These are phyloP conservation scores for Backusella tarrabulga DNA, from an alignment of 192 early-diverging fungal genomes.

Conservation along the genomic window DNA sequence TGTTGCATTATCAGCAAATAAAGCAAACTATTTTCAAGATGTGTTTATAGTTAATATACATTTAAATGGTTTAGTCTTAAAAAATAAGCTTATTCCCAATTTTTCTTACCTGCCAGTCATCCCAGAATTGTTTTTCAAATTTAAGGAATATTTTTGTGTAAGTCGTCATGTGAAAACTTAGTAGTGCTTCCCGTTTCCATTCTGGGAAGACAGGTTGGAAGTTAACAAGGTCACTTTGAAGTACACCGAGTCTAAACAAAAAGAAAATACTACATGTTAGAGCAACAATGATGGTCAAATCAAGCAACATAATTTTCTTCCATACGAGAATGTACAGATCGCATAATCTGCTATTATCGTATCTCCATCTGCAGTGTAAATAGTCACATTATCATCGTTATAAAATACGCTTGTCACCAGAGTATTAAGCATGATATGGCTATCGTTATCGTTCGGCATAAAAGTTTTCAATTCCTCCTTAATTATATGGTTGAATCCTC, in stretches of 20 bases:
- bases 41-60: not conserved
- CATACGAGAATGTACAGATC: conserved; percentile 40
- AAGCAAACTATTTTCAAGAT: conserved; percentile 20
- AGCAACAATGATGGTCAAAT: not conserved
- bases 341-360: conserved; percentile 34
- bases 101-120: conserved; percentile 32
- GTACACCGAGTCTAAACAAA: conserved; percentile 33
- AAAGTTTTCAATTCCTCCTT: conserved; percentile 24
- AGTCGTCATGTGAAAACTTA: conserved; percentile 38
- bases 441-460: conserved; percentile 8
- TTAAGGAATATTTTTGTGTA: conserved; percentile 44
- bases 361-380: conserved; percentile 22
- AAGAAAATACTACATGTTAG: not conserved
- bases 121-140: conserved; percentile 37
- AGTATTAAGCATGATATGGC: conserved; percentile 31
- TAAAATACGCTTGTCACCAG: conserved; percentile 31
- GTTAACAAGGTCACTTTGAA: conserved; percentile 30
- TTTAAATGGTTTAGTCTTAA: not conserved
- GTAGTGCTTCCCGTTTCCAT: conserved; percentile 40
- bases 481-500: conserved; percentile 38
- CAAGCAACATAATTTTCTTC: not conserved
- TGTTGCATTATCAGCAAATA: conserved; percentile 26
- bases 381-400: conserved; percentile 19
- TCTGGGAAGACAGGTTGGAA: conserved; percentile 37
- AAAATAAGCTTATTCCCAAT: not conserved